These are phyloP conservation scores for Zoysia pacifica DNA, from an alignment of 176 grass and related monocot species.

Conservation along the genomic window DNA sequence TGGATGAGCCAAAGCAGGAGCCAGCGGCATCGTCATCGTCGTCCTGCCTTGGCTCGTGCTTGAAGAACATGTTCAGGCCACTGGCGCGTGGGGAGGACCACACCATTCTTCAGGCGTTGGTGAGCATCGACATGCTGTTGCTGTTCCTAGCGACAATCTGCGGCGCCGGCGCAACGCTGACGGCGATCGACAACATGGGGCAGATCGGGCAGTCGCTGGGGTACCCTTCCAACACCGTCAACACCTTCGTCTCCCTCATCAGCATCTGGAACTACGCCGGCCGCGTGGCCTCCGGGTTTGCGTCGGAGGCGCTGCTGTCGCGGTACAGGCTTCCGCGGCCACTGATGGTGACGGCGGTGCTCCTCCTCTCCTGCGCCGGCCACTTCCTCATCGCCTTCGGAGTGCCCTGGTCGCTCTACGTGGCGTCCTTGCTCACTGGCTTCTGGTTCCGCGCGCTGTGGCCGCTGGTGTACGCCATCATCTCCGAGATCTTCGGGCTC, in stretches of 20 bases:
- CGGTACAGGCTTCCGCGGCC: conserved; percentile 42
- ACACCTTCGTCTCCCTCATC: conserved; percentile 55
- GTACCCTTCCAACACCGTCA: conserved; percentile 28
- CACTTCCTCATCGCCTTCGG: conserved; percentile 28
- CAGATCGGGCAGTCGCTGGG: conserved; percentile 56
- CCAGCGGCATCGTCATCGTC: too few relatives aligned
- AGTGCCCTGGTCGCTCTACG: conserved; percentile 34
- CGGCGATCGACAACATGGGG: conserved; percentile 57
- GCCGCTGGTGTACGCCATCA: conserved; percentile 47
- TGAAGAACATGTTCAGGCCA: too few relatives aligned
- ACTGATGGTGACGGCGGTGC: conserved; percentile 35
- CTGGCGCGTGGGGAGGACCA: too few relatives aligned
- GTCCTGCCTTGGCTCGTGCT: too few relatives aligned
- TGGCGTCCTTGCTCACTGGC: conserved; percentile 43
- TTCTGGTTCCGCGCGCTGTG: conserved; percentile 55
- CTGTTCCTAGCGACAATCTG: conserved; percentile 43
- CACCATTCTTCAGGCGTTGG: conserved; percentile 39
- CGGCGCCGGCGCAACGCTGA: conserved; percentile 48
- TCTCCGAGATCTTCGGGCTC: conserved; percentile 57
- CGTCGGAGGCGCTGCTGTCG: conserved; percentile 31
- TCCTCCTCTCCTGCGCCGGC: conserved; percentile 50
- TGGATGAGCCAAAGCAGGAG: too few relatives aligned
- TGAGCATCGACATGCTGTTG: conserved; percentile 51
- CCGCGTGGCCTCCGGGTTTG: conserved; percentile 38
- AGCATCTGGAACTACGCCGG: conserved; percentile 61